These are phyloP conservation scores for Rhizopogon sp. DNA, from an alignment of 768 basidiomycete genomes.

Conservation along the genomic window DNA sequence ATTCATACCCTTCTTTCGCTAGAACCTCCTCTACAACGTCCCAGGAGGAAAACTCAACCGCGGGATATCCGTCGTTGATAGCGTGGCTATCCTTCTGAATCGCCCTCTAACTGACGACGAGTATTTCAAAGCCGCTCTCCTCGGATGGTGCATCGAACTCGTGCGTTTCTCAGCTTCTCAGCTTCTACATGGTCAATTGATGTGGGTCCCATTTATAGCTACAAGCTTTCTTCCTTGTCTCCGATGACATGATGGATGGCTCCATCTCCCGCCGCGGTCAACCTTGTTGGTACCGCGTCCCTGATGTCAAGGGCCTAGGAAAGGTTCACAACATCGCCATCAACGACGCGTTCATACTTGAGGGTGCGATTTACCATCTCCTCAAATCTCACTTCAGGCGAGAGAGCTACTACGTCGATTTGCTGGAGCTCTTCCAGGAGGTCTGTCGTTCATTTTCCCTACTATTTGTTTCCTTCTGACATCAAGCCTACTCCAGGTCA, in stretches of 20 bases:
- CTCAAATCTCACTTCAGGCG: slow-evolving; percentile 81
- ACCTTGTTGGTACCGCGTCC: slow-evolving; percentile 87
- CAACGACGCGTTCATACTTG: slow-evolving; percentile 97
- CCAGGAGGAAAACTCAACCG: slow-evolving; percentile 96
- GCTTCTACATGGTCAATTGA: neutral
- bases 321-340: slow-evolving; percentile 63
- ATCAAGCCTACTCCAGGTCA: slow-evolving; percentile 30
- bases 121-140: slow-evolving; percentile 81
- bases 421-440: slow-evolving; percentile 91
- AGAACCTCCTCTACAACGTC: slow-evolving; percentile 93
- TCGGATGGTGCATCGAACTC: slow-evolving; percentile 96
- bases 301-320: slow-evolving; percentile 34
- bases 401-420: slow-evolving; percentile 79
- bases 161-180: slow-evolving; percentile 43
- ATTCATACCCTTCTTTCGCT: neutral
- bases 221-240: slow-evolving; percentile 96
- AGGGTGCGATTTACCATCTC: slow-evolving; percentile 87
- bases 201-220: slow-evolving; percentile 43
- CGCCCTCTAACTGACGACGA: slow-evolving; percentile 69
- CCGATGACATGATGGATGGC: slow-evolving; percentile 97
- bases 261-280: slow-evolving; percentile 92
- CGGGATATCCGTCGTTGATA: slow-evolving; percentile 94
- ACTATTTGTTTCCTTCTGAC: neutral
- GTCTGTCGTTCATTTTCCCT: slow-evolving; percentile 28
- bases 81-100: slow-evolving; percentile 82